Evolutionary conservation across 306 rosid genomes (phyloP), one percentile per base, ranked within the genome.

Genomic region (Hylodesmum podocarpum): DNA sequence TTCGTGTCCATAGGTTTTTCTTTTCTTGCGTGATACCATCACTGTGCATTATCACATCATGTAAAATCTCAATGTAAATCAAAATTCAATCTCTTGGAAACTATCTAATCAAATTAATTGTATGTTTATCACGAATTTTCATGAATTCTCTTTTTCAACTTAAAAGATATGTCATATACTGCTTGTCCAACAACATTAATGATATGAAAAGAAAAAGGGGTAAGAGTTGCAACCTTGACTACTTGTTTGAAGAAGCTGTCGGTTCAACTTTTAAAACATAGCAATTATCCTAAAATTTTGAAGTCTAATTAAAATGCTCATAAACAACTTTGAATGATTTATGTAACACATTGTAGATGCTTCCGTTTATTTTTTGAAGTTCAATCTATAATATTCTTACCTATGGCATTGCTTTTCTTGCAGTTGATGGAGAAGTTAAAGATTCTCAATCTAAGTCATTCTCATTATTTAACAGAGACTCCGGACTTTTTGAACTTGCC

Each of bases 381-480:
- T 51, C 21, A 7, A 1, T 27, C 6, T 39, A 19, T 9, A 25
- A 25, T 50, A 3, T 10, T 16, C 1, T 3, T n/a, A n/a, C n/a
- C 0, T 6, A 2, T 2, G 39, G 7, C 5, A 5, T 18, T 46
- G 25, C 9, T 33, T 2, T 22, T 54, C 53, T 27, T 43, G 21
- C 73, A 80, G 84, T 0, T 65, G 21, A 18, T 78, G 4, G 29
- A 62, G 75, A 70, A 21, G 31, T 27, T 79, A 44, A 79, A 75
- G 64, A 25, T 73, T 33, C 58, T 83, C 0, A 81, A 85, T 64
- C 78, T 85, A 1, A 73, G 83, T 37, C 75, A 77, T 41, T 84
- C 76, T 1, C 25, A 6, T 39, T 5, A 21, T 34, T 16, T 84
- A 28, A 53, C 9, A 13, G 10, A 1, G 36, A 77, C 75, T 0